These are phyloP conservation scores for Ceratobasidium sp. DNA, from an alignment of 1,284 basidiomycete genomes.

Conservation along the genomic window DNA sequence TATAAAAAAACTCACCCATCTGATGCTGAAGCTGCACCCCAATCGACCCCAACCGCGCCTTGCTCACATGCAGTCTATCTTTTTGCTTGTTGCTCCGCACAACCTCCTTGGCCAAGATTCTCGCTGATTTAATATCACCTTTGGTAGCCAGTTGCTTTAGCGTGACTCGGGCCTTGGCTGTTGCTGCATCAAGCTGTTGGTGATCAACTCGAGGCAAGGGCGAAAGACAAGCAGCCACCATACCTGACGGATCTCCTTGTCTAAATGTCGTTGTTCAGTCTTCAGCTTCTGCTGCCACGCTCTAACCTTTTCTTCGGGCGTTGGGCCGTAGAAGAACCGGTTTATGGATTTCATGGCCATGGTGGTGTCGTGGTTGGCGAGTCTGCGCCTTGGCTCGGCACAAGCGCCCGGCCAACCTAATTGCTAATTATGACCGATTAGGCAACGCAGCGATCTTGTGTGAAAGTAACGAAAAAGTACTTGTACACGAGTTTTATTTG, in stretches of 20 bases:
- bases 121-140: conserved; percentile 92
- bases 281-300: conserved; percentile 89
- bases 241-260: conserved; percentile 94
- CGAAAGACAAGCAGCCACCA: conserved; percentile 50
- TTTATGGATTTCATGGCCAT: conserved; percentile 83
- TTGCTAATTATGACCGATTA: conserved; percentile 9
- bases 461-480: not conserved
- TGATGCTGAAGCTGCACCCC: conserved; percentile 92
- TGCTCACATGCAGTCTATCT: conserved; percentile 89
- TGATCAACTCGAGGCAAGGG: conserved; percentile 33
- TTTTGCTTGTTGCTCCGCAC: conserved; percentile 95
- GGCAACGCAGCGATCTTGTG: not conserved
- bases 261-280: conserved; percentile 80
- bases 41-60: conserved; percentile 93
- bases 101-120: conserved; percentile 92
- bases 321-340: conserved; percentile 92
- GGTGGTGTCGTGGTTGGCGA: conserved; percentile 40
- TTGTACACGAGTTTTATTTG: conserved; percentile 35
- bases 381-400: conserved; percentile 21
- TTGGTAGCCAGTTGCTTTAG: conserved; percentile 93
- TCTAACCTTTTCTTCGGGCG: conserved; percentile 89
- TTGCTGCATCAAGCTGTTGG: conserved; percentile 81
- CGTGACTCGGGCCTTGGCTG: conserved; percentile 80
- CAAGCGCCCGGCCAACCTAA: conserved; percentile 27
- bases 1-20: conserved; percentile 70